These are phyloP conservation scores for Phytophthora agathidicida DNA, from an alignment of 352 stramenopile genomes.

Conservation along the genomic window DNA sequence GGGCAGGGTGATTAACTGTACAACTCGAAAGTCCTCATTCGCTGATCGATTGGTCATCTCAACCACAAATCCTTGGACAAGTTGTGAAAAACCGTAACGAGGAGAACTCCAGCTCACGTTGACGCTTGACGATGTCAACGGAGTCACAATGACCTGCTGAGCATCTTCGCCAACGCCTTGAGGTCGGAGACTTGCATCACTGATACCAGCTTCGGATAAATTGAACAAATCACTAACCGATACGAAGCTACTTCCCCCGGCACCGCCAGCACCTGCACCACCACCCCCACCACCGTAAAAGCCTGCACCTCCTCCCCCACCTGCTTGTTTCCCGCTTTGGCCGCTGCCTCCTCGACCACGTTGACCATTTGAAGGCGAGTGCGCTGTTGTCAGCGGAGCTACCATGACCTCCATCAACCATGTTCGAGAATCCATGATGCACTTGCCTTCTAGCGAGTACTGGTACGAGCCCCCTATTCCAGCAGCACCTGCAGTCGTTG, in stretches of 20 bases:
- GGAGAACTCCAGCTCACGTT: slow-evolving; percentile 47
- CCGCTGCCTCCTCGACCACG: slow-evolving; percentile 55
- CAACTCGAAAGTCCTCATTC: slow-evolving; percentile 63
- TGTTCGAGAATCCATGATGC: slow-evolving; percentile 32
- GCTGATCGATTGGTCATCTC: slow-evolving; percentile 65
- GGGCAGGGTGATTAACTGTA: slow-evolving; percentile 34
- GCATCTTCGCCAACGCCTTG: slow-evolving; percentile 33
- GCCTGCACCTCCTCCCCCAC: slow-evolving; percentile 78
- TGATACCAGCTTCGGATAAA: slow-evolving; percentile 7
- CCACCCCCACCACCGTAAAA: slow-evolving; percentile 80
- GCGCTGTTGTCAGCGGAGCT: slow-evolving; percentile 26
- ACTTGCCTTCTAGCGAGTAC: slow-evolving; percentile 49
- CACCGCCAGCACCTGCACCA: slow-evolving; percentile 62
- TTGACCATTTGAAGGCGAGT: slow-evolving; percentile 48
- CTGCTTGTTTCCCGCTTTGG: slow-evolving; percentile 75
- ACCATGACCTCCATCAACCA: slow-evolving; percentile 40
- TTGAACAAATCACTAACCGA: slow-evolving; percentile 28
- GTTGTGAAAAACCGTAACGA: slow-evolving; percentile 43
- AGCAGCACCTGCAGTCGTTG: slow-evolving; percentile 29
- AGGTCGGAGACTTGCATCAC: slow-evolving; percentile 19
- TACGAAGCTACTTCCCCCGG: slow-evolving; percentile 68
- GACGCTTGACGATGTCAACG: slow-evolving; percentile 45
- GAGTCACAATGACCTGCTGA: slow-evolving; percentile 17
- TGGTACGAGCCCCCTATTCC: slow-evolving; percentile 54
- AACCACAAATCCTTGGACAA: slow-evolving; percentile 53